These are phyloP conservation scores for Aspergillus vadensis DNA, from an alignment of 2,329 filamentous ascomycete species.

Conservation along the genomic window DNA sequence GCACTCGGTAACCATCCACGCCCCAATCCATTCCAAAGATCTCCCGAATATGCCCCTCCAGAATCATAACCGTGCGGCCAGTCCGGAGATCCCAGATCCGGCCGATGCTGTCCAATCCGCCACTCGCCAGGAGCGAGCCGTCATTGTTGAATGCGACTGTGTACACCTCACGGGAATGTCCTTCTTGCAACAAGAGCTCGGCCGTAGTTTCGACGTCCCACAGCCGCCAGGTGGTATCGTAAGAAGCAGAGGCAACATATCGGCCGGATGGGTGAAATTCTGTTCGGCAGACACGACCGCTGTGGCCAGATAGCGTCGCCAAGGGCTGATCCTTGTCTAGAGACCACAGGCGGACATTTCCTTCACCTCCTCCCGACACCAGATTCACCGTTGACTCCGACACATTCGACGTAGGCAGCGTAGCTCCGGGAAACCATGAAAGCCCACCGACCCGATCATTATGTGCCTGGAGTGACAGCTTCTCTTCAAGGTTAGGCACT, in stretches of 20 bases:
- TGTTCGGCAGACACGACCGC: conserved; percentile 82
- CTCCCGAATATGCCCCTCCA: conserved; percentile 89
- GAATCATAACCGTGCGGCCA: conserved; percentile 90
- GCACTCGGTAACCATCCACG: conserved; percentile 82
- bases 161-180: conserved; percentile 92
- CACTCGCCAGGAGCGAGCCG: conserved; percentile 85
- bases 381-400: conserved; percentile 77
- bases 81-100: conserved; percentile 94
- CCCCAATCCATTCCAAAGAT: conserved; percentile 95
- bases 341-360: conserved; percentile 86
- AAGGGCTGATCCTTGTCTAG: conserved; percentile 82
- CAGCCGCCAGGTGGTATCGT: conserved; percentile 93
- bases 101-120: conserved; percentile 91
- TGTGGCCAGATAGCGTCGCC: conserved; percentile 79
- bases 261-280: conserved; percentile 92
- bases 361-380: conserved; percentile 87
- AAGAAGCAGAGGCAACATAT: conserved; percentile 89
- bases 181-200: conserved; percentile 86
- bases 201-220: conserved; percentile 89
- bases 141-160: conserved; percentile 87
- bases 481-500: conserved; percentile 79
- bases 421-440: conserved; percentile 84
- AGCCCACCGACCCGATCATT: conserved; percentile 87
- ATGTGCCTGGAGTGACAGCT: conserved; percentile 76
- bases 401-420: conserved; percentile 68